Evolutionary conservation across 1,284 basidiomycete species (phyloP), one percentile per base, ranked within the genome.

Genomic region (Ustilago loliicola): DNA sequence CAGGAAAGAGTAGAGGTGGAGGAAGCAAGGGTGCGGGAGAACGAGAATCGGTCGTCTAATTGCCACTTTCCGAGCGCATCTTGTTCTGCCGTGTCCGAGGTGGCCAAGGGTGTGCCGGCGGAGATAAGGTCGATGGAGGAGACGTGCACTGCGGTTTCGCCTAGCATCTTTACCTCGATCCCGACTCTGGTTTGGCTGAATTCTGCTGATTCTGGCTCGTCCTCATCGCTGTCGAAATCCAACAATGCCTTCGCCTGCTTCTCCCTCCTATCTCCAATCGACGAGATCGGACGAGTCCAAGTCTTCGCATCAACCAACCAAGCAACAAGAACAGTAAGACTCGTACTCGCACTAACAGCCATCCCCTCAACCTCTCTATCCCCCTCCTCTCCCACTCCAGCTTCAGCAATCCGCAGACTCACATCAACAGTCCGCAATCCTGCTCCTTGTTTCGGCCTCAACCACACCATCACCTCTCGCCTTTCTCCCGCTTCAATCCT

Each of bases 111-210:
- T 6, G 7, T 21, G 7, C 19, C n/a, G 21, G n/a, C n/a, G 2
- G 34, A 19, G 19, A 71, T 17, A 11, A 56, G n/a, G 11, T 57
- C 59, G 3, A 62, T 50, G 3, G 36, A 7, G 0, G 25, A 38
- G 8, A 66, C 61, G 15, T 59, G 21, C 15, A 74, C 40, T 19
- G 50, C 34, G 13, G 21, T 13, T 2, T 50, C 29, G 10, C 58
- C 66, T 0, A 69, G 3, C 58, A 74, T 47, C 45, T 47, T 47
- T 1, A 73, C 42, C 17, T 73, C 71, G 50, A 73, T 29, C 8
- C 71, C 71, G 6, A 65, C 61, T 29, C 23, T 19, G 7, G 5
- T 7, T 30, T 57, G 9, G 9, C n/a, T 29, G 5, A 6, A 15
- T 45, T 25, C 34, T 55, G n/a, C 45, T 10, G 19, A 47, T 15